A percentile compares a stretch with the other conserved stretches of the same genome.
Conservation (phyloP, 768 basidiomycete genomes). For the Rhodotorula diobovata region DNA sequence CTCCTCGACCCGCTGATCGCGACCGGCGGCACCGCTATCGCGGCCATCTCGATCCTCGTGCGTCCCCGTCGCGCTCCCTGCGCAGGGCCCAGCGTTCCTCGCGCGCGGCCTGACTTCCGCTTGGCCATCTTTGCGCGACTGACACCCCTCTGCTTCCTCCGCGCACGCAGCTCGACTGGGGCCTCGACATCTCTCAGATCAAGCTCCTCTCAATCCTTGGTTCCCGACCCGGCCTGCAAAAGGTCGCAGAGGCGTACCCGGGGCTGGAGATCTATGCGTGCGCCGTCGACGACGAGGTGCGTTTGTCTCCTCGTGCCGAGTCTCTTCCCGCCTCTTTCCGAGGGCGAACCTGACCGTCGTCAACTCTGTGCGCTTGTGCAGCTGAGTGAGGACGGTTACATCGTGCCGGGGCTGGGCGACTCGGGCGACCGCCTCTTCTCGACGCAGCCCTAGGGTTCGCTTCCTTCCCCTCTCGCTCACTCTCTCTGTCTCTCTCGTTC, state of each 20-base stretch:
- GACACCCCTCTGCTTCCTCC: constrained; percentile 53
- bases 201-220: constrained; percentile 79
- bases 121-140: constrained; percentile 63
- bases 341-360: background rate
- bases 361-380: constrained; percentile 20
- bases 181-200: constrained; percentile 60
- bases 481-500: too few species aligned
- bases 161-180: constrained; percentile 46
- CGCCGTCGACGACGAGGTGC: constrained; percentile 15
- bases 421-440: constrained; percentile 84
- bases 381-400: constrained; percentile 69
- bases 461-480: too few species aligned
- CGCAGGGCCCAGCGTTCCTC: background rate
- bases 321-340: background rate
- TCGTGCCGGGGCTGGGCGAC: constrained; percentile 87
- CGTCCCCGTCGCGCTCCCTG: constrained; percentile 53
- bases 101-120: too few species aligned
- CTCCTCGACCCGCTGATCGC: constrained; percentile 89
- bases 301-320: background rate
- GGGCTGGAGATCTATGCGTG: constrained; percentile 65
- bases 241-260: constrained; percentile 65
- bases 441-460: constrained; percentile 51
- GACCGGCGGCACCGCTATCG: constrained; percentile 85
- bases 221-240: constrained; percentile 65
- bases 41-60: constrained; percentile 76